A percentile compares a stretch with the other conserved stretches of the same genome.
Evolutionary conservation across 1,284 basidiomycete species (phyloP).

Genomic region (Somion occarium): DNA sequence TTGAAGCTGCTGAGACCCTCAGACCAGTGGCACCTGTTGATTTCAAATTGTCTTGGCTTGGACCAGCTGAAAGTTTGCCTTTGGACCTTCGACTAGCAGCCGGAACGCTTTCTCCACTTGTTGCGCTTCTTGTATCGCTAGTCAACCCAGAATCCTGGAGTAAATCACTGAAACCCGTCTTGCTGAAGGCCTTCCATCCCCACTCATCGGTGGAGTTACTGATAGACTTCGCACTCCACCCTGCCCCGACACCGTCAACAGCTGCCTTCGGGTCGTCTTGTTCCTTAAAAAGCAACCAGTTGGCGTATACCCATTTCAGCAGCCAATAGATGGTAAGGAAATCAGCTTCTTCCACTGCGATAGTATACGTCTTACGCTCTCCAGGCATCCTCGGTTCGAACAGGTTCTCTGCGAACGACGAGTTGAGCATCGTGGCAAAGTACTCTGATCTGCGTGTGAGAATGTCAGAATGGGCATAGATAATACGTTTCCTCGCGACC

Average conservation of each 20-base stretch:
- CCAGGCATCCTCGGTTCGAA: conserved; percentile 30
- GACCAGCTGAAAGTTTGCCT: conserved; percentile 11
- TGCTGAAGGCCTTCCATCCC: conserved; percentile 65
- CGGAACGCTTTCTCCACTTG: conserved; percentile 46
- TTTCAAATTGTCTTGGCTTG: conserved; percentile 1
- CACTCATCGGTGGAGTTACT: conserved; percentile 46
- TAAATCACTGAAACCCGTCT: conserved; percentile 31
- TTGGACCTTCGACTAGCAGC: conserved; percentile 18
- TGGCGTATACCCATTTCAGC: conserved; percentile 76
- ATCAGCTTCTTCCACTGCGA: conserved; percentile 78
- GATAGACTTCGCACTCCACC: conserved; percentile 48
- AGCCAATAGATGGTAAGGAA: conserved; percentile 84
- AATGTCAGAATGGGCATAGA: conserved; percentile 82
- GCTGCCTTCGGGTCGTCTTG: conserved; percentile 61
- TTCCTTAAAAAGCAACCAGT: conserved; percentile 64
- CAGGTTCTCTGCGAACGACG: conserved; percentile 61
- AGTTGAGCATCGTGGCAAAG: conserved; percentile 74
- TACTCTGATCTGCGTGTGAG: conserved; percentile 73
- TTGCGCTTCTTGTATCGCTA: conserved; percentile 40
- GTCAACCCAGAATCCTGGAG: conserved; percentile 23
- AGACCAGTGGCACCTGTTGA: neutral
- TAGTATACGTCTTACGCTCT: conserved; percentile 56
- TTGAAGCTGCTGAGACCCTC: neutral
- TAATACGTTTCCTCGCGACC: conserved; percentile 59
- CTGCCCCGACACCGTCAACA: conserved; percentile 55